phyloP scores from a whole-genome alignment of 371 early-diverging fungal species.

The Actinomortierella ambigua region DNA sequence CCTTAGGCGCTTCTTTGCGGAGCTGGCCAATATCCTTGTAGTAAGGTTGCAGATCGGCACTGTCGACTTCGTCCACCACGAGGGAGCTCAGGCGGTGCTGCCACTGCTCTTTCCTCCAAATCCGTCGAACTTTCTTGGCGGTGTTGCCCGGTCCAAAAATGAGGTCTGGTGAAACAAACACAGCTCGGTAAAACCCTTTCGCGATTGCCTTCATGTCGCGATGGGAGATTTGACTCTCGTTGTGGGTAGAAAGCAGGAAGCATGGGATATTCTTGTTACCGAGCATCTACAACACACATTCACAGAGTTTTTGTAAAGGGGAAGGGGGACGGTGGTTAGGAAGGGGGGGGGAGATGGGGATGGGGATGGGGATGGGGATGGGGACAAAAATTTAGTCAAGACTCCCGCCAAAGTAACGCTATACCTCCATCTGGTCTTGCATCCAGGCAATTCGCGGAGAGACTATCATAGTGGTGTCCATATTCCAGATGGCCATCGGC shows the following conservation, averaged over 20 bases:
- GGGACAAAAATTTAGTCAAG: too few relatives aligned
- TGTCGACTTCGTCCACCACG: constrained; percentile 5
- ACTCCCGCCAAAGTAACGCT: too few relatives aligned
- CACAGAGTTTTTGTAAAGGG: too few relatives aligned
- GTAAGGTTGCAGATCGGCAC: constrained; percentile 1
- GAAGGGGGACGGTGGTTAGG: too few relatives aligned
- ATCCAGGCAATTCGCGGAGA: constrained; percentile 1
- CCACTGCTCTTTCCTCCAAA: background rate
- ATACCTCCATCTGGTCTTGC: constrained; percentile 5
- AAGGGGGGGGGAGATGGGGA: too few relatives aligned
- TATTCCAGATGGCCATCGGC: constrained; percentile 1
- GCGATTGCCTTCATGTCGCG: too few relatives aligned
- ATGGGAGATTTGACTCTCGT: too few relatives aligned
- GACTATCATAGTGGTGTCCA: background rate
- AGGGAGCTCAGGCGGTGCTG: background rate
- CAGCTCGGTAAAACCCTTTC: too few relatives aligned
- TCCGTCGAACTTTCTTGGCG: background rate
- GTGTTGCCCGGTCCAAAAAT: constrained; percentile 6
- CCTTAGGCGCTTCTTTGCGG: background rate
- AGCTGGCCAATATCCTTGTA: constrained; percentile 3
- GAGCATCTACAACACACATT: too few relatives aligned
- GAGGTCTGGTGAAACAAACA: background rate
- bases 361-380: too few relatives aligned
- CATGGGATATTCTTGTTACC: too few relatives aligned
- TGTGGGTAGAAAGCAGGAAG: too few relatives aligned